Conservation (phyloP, 2,329 filamentous ascomycete species). For the Colletotrichum truncatum region DNA sequence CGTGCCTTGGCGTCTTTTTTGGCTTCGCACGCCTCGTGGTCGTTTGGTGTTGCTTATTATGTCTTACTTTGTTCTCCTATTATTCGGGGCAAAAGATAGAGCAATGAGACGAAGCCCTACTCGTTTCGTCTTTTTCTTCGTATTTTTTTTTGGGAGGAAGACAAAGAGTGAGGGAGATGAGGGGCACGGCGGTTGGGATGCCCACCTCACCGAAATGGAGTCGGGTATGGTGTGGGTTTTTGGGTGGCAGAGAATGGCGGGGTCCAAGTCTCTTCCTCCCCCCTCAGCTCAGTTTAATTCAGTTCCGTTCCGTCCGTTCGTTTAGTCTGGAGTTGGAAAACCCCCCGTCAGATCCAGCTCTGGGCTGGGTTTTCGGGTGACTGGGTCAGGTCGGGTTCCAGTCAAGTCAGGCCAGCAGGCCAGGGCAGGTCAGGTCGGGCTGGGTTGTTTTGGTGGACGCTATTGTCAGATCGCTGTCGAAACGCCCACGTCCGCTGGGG, state of each 20-base stretch:
- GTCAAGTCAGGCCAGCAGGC: constrained; percentile 2
- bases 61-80: constrained; percentile 31
- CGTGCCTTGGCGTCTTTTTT: constrained; percentile 22
- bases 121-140: constrained; percentile 6
- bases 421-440: constrained; percentile 7
- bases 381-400: constrained; percentile 10
- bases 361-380: constrained; percentile 1
- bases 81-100: not conserved
- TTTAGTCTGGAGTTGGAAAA: not conserved
- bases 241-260: constrained; percentile 23
- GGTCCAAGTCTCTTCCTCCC: constrained; percentile 4
- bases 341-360: constrained; percentile 3
- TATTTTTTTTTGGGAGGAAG: not conserved
- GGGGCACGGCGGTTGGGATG: constrained; percentile 18
- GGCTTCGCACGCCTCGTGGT: not conserved
- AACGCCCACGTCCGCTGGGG: constrained; percentile 19
- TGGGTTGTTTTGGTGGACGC: constrained; percentile 17
- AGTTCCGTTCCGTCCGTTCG: not conserved
- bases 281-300: constrained; percentile 6
- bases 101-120: not conserved
- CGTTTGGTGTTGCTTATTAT: constrained; percentile 6
- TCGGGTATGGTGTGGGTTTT: constrained; percentile 21
- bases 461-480: constrained; percentile 24
- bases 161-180: constrained; percentile 31
- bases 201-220: constrained; percentile 21